phyloP scores from a whole-genome alignment of 306 rosid genomes.

The Rosa persica region DNA sequence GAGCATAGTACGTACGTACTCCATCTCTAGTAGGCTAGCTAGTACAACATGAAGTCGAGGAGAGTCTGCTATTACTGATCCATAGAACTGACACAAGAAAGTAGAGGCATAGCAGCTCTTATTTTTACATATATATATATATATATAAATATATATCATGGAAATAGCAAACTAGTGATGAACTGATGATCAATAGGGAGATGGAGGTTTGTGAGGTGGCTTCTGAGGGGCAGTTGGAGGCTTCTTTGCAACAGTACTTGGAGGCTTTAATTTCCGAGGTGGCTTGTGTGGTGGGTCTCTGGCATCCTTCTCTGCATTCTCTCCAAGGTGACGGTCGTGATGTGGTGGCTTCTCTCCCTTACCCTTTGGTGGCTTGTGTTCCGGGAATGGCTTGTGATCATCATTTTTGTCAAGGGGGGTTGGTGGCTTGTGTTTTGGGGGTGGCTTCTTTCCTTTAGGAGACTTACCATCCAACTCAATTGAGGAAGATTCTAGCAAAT shows the following conservation, averaged over 20 bases:
- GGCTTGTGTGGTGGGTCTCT: not conserved
- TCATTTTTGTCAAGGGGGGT: no score
- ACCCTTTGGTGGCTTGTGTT: no score
- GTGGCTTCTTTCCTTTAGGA: conserved; percentile 1
- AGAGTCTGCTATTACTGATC: no score
- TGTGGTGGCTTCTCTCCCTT: conserved; percentile 9
- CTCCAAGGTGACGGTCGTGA: not conserved
- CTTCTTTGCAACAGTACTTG: not conserved
- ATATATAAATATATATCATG: not conserved
- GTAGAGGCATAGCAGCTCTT: not conserved
- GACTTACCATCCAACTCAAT: not conserved
- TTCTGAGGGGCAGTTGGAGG: conserved; percentile 3
- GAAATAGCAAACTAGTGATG: not conserved
- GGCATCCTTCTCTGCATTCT: no score
- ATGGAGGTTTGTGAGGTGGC: conserved; percentile 10
- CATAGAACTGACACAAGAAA: no score
- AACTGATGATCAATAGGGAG: not conserved
- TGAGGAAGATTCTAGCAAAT: not conserved
- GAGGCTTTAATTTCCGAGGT: conserved; percentile 12
- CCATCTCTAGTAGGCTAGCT: no score
- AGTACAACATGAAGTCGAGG: no score
- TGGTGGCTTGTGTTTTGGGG: not conserved
- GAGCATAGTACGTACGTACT: no score
- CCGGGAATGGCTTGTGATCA: no score
- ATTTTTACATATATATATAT: not conserved